Evolutionary conservation across 139 green algal species (phyloP), one percentile per base, ranked within the genome.

Genomic region (Eudorina sp.): DNA sequence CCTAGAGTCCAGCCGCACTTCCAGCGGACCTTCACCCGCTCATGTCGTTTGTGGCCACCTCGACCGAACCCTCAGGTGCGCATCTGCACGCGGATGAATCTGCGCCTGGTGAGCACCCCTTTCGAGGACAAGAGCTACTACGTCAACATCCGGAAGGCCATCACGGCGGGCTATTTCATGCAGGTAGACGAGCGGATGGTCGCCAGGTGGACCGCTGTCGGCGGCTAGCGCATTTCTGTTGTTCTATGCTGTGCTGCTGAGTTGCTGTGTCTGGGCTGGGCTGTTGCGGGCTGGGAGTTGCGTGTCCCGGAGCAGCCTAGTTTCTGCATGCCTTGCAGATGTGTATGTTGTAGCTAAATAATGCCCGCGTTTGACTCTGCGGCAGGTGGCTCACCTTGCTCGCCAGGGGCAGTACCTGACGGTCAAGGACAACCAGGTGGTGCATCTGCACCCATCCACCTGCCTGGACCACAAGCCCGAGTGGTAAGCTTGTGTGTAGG

Each of bases 341-440:
- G 18, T 81, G 46, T 69, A 86, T 53, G 36, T 18, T 53, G 38
- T 55, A 19, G 18, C 27, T 31, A n/a, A 19, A 31, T 78, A 1
- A 3, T 80, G 11, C 45, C 34, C 14, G 45, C 31, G 13, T 8
- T 62, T 43, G 23, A 45, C 34, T 16, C 18, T 29, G 4, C 3
- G 46, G 1, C 96, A 98, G 93, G 98, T 99, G 1, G 96, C 97
- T 7, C 96, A 99, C 91, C 88, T 98, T 78, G 94, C 98, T 89
- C 92, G 95, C 18, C 93, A 92, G 2, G 98, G 97, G n/a, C 94
- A 96, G 84, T 99, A 99, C 92, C 93, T 99, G 38, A 99, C 98
- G 0, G 97, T 98, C n/a, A 99, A 99, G 93, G 98, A 99, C 94
- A 98, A 99, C 90, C 97, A 99, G 95, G 86, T 95, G 86, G 97